Conservation (phyloP, 805 yeast species). For the Pichia membranifaciens region DNA sequence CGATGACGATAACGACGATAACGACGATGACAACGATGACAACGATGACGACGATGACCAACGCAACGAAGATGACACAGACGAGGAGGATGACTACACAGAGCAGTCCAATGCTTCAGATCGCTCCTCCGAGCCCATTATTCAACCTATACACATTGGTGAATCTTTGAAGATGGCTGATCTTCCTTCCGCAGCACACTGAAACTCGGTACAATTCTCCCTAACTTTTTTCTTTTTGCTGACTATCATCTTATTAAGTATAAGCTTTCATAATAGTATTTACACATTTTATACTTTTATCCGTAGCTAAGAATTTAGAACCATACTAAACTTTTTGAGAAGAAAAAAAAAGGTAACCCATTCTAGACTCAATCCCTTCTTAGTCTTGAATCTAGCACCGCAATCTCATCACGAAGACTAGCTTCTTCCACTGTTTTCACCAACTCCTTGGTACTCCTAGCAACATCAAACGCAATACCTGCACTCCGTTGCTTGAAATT, state of each 20-base stretch:
- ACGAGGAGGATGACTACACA: not conserved
- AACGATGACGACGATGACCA: not conserved
- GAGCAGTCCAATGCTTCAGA: too few species aligned
- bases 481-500: constrained; percentile 91
- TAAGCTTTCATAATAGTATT: not conserved
- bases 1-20: too few species aligned
- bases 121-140: too few species aligned
- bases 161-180: too few species aligned
- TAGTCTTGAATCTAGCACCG: constrained; percentile 65
- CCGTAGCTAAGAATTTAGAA: not conserved
- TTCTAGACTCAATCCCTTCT: constrained; percentile 7
- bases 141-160: too few species aligned
- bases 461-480: constrained; percentile 93
- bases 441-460: constrained; percentile 91
- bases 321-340: constrained; percentile 1
- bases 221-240: too few species aligned
- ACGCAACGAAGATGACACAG: not conserved
- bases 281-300: not conserved
- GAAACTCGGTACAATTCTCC: too few species aligned
- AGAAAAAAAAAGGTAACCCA: not conserved
- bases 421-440: constrained; percentile 96
- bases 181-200: too few species aligned
- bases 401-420: constrained; percentile 79
- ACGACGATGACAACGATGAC: too few species aligned
- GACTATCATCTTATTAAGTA: too few species aligned